Evolutionary conservation across 352 stramenopile species (phyloP).

Genomic region (Pythium dissotocum): DNA sequence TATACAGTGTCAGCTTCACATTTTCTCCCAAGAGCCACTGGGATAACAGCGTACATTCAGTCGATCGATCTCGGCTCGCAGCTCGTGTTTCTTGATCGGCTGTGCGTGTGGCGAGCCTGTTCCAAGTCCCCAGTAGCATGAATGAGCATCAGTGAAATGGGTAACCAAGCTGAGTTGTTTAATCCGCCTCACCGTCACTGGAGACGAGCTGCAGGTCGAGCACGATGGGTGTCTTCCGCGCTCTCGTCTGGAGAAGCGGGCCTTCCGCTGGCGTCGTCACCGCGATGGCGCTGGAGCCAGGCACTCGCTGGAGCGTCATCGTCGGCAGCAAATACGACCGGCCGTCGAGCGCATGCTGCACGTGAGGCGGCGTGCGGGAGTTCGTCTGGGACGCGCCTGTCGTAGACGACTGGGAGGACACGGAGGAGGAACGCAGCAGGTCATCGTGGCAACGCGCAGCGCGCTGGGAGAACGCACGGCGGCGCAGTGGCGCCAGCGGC

Average conservation of each 20-base stretch:
- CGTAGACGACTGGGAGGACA: slow-evolving; percentile 20
- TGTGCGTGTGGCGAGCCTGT: slow-evolving; percentile 71
- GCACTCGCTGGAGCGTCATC: slow-evolving; percentile 49
- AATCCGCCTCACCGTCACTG: slow-evolving; percentile 47
- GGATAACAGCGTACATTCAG: slow-evolving; percentile 42
- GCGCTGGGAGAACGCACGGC: slow-evolving; percentile 63
- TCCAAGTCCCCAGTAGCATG: background rate
- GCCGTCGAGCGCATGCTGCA: slow-evolving; percentile 52
- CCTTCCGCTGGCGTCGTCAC: slow-evolving; percentile 28
- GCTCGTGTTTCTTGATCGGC: slow-evolving; percentile 76
- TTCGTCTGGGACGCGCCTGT: background rate
- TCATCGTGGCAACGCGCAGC: slow-evolving; percentile 51
- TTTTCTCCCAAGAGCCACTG: background rate
- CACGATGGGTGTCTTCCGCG: slow-evolving; percentile 61
- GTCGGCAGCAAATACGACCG: slow-evolving; percentile 76
- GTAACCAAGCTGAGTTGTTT: no score
- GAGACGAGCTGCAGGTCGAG: slow-evolving; percentile 75
- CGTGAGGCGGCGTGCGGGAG: slow-evolving; percentile 18
- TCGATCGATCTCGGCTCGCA: slow-evolving; percentile 63
- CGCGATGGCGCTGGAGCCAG: slow-evolving; percentile 18
- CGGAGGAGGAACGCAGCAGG: slow-evolving; percentile 32
- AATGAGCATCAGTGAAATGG: background rate
- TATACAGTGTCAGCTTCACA: background rate
- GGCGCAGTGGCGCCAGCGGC: slow-evolving; percentile 20
- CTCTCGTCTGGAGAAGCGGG: slow-evolving; percentile 43